Evolutionary conservation across 495 filamentous ascomycete species (phyloP).

Genomic region (Achaetomiella virescens): DNA sequence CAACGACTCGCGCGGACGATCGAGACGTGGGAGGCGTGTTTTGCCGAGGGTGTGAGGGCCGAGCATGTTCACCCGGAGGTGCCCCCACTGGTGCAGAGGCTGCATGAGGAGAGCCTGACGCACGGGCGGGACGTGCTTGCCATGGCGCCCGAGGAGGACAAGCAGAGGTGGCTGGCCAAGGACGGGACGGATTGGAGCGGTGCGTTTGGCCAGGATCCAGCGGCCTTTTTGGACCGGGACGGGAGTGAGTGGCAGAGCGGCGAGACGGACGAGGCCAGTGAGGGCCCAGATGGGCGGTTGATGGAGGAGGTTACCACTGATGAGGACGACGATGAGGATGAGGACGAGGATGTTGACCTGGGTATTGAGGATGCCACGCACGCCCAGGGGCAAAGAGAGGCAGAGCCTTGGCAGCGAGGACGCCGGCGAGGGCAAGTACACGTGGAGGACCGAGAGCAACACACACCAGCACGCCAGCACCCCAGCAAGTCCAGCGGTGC

Average conservation of each 20-base stretch:
- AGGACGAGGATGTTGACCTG: constrained; percentile 33
- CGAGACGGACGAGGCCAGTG: constrained; percentile 12
- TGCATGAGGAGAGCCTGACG: constrained; percentile 74
- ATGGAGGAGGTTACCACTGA: constrained; percentile 44
- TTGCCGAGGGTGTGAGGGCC: constrained; percentile 71
- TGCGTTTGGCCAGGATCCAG: constrained; percentile 67
- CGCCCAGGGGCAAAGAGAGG: not conserved
- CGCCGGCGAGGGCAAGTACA: constrained; percentile 9
- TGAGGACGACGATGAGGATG: constrained; percentile 27
- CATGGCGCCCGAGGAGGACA: constrained; percentile 60
- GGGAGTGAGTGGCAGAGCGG: constrained; percentile 30
- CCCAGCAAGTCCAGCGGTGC: not conserved
- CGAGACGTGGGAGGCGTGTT: constrained; percentile 89
- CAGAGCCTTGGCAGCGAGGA: not conserved
- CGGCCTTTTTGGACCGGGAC: constrained; percentile 30
- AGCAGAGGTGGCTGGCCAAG: constrained; percentile 68
- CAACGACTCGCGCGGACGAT: constrained; percentile 83
- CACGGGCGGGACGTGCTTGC: constrained; percentile 75
- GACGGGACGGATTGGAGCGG: constrained; percentile 83
- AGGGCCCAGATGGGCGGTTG: constrained; percentile 20
- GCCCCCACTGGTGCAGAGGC: constrained; percentile 55
- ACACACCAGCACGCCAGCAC: constrained; percentile 11
- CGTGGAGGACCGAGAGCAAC: constrained; percentile 7
- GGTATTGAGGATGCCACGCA: constrained; percentile 40
- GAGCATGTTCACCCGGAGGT: constrained; percentile 61